phyloP scores from a whole-genome alignment of 805 yeast genomes.

The Ogataea salicorniae region DNA sequence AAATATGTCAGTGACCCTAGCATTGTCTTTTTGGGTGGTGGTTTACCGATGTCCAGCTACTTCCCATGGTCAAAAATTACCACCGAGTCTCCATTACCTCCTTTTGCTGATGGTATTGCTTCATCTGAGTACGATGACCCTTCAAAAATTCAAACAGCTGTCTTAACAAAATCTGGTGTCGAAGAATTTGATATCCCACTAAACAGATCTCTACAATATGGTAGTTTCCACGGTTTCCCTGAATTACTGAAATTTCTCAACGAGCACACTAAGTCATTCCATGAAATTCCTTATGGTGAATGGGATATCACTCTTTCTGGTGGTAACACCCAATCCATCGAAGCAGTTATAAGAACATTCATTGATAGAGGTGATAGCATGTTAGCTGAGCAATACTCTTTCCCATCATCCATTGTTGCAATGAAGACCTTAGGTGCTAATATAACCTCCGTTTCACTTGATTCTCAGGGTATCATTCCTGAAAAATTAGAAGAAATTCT shows the following conservation, averaged over 20 bases:
- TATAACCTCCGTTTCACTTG: conserved; percentile 65
- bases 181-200: conserved; percentile 55
- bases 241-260: conserved; percentile 62
- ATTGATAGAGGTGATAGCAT: conserved; percentile 57
- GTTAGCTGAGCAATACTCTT: conserved; percentile 74
- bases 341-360: conserved; percentile 64
- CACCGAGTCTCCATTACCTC: conserved; percentile 71
- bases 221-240: conserved; percentile 74
- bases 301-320: conserved; percentile 72
- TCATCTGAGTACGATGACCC: neutral
- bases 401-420: conserved; percentile 68
- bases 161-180: conserved; percentile 37
- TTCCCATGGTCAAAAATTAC: conserved; percentile 83
- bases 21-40: conserved; percentile 89
- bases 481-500: conserved; percentile 49
- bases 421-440: conserved; percentile 57
- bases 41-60: conserved; percentile 83
- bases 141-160: conserved; percentile 38
- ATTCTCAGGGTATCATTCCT: conserved; percentile 58
- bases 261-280: conserved; percentile 65
- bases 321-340: conserved; percentile 95
- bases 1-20: conserved; percentile 68
- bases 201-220: conserved; percentile 84
- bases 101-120: conserved; percentile 69
- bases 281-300: conserved; percentile 49